These are phyloP conservation scores for Cochlearia excelsa DNA, from an alignment of 345 rosid genomes.

Conservation along the genomic window DNA sequence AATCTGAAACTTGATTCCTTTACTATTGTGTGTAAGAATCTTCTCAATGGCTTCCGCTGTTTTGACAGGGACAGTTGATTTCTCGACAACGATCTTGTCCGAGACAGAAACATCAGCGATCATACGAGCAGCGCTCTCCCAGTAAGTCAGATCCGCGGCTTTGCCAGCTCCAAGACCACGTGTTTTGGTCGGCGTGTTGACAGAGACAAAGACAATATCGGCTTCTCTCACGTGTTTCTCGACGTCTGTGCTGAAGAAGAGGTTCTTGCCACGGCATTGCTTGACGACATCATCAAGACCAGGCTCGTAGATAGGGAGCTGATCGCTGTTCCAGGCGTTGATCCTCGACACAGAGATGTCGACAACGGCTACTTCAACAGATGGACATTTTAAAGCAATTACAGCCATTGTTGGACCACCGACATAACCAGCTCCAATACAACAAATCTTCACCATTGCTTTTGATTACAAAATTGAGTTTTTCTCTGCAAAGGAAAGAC, in stretches of 20 bases:
- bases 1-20: constrained; percentile 89
- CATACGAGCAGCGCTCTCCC: constrained; percentile 97
- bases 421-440: constrained; percentile 97
- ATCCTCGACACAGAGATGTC: constrained; percentile 79
- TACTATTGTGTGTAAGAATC: constrained; percentile 86
- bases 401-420: constrained; percentile 47
- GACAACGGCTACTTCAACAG: constrained; percentile 82
- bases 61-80: constrained; percentile 41
- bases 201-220: constrained; percentile 48
- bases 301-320: constrained; percentile 64
- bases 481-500: not conserved
- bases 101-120: constrained; percentile 89
- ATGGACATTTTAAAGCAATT: constrained; percentile 87
- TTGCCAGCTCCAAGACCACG: constrained; percentile 92
- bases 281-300: constrained; percentile 47
- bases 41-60: constrained; percentile 93
- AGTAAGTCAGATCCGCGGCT: constrained; percentile 48
- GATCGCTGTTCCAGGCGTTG: constrained; percentile 83
- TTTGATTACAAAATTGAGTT: constrained; percentile 13
- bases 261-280: constrained; percentile 80
- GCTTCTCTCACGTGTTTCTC: constrained; percentile 83
- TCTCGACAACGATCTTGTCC: constrained; percentile 88
- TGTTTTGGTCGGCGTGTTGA: constrained; percentile 76
- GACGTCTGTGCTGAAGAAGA: constrained; percentile 88
- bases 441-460: constrained; percentile 93